phyloP scores from a whole-genome alignment of 2,329 filamentous ascomycete genomes.

The Cercospora zeina region DNA sequence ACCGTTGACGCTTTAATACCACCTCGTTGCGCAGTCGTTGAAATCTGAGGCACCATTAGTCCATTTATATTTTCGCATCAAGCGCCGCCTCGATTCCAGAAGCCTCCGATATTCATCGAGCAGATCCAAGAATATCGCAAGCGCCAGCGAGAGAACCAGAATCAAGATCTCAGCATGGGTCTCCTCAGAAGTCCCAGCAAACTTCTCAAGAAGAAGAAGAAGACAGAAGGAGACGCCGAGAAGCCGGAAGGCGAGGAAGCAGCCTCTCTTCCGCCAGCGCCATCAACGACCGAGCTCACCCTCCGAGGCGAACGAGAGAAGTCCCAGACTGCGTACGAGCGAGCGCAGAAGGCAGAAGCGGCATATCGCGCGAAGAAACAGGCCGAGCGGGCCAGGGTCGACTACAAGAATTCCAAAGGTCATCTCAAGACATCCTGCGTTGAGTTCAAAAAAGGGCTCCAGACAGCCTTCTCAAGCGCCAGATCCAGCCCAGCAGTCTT shows the following conservation, averaged over 20 bases:
- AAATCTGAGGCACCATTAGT: constrained; percentile 1
- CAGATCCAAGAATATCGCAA: constrained; percentile 9
- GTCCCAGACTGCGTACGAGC: constrained; percentile 12
- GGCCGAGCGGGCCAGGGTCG: constrained; percentile 21
- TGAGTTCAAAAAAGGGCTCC: constrained; percentile 17
- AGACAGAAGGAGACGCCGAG: constrained; percentile 6
- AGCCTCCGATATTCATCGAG: constrained; percentile 2
- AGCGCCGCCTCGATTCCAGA: neutral
- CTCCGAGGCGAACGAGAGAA: constrained; percentile 25
- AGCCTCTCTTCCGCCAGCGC: constrained; percentile 19
- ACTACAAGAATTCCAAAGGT: constrained; percentile 23
- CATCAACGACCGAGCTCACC: constrained; percentile 23
- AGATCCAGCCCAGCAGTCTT: constrained; percentile 12
- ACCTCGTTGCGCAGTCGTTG: neutral
- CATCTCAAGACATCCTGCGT: constrained; percentile 23
- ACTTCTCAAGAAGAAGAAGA: constrained; percentile 15
- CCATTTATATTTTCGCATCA: constrained; percentile 8
- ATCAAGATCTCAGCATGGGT: constrained; percentile 13
- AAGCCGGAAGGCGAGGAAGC: constrained; percentile 5
- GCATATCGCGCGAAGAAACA: constrained; percentile 22
- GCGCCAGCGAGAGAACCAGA: neutral
- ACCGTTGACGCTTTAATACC: neutral
- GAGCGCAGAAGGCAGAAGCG: constrained; percentile 24
- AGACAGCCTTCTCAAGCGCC: constrained; percentile 13
- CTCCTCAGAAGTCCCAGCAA: constrained; percentile 12